These are phyloP conservation scores for Aspergillus taichungensis DNA, from an alignment of 495 filamentous ascomycete genomes.

Conservation along the genomic window DNA sequence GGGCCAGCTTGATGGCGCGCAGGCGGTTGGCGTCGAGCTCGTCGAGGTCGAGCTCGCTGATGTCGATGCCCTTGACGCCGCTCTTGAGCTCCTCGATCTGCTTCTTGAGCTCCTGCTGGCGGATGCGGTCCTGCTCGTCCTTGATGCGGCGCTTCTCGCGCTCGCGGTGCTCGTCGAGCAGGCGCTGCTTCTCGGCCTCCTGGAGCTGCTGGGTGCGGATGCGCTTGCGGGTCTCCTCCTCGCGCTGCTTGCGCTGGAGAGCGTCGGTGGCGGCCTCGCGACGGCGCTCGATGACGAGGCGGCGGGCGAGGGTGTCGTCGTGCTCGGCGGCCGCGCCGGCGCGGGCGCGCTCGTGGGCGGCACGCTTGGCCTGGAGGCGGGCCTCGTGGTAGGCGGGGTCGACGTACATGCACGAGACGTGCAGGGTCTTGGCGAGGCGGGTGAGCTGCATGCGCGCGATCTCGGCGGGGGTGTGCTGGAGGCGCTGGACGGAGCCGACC, in stretches of 20 bases:
- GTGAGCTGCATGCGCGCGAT: constrained; percentile 93
- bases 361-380: constrained; percentile 68
- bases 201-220: constrained; percentile 75
- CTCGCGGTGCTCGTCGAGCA: constrained; percentile 82
- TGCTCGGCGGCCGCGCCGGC: constrained; percentile 89
- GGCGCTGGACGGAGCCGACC: constrained; percentile 75
- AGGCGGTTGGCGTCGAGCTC: constrained; percentile 84
- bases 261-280: constrained; percentile 86
- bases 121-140: constrained; percentile 84
- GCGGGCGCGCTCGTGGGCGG: constrained; percentile 69
- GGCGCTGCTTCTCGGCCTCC: constrained; percentile 77
- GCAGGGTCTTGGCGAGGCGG: constrained; percentile 83
- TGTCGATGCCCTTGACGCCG: constrained; percentile 68
- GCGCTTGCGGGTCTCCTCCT: constrained; percentile 78
- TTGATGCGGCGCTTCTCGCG: constrained; percentile 82
- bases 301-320: constrained; percentile 75
- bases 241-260: constrained; percentile 78
- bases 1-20: constrained; percentile 86
- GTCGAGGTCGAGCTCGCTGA: constrained; percentile 66
- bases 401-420: constrained; percentile 88
- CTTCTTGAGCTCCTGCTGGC: constrained; percentile 88
- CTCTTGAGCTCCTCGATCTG: constrained; percentile 93
- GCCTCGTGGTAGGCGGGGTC: constrained; percentile 79
- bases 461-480: constrained; percentile 95
- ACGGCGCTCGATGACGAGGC: constrained; percentile 88